Conservation (phyloP, 306 rosid species). For the Prunus dulcis region DNA sequence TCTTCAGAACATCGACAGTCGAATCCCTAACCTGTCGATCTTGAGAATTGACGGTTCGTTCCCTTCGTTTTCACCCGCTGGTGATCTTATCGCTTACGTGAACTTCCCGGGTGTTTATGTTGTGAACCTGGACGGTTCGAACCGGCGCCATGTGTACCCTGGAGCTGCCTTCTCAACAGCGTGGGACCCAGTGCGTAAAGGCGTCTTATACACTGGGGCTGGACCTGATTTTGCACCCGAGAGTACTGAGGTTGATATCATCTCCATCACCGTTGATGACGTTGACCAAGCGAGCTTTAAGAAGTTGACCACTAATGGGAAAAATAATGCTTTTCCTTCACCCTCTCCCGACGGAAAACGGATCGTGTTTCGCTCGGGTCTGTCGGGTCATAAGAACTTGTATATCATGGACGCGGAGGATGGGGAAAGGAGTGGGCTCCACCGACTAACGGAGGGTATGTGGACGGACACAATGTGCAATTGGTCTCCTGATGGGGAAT, state of each 20-base stretch:
- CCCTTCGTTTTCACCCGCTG: conserved; percentile 68
- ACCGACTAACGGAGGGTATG: conserved; percentile 54
- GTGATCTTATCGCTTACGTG: conserved; percentile 57
- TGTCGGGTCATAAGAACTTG: conserved; percentile 61
- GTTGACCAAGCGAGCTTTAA: conserved; percentile 18
- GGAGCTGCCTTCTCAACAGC: conserved; percentile 55
- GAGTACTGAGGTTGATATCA: conserved; percentile 54
- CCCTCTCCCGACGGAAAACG: conserved; percentile 72
- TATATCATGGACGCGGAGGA: conserved; percentile 65
- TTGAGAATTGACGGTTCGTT: conserved; percentile 66
- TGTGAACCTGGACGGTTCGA: conserved; percentile 66
- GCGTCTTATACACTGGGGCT: conserved; percentile 54
- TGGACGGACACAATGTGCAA: conserved; percentile 88
- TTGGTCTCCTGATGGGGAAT: conserved; percentile 86
- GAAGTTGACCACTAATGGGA: conserved; percentile 58
- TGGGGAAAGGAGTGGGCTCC: conserved; percentile 53
- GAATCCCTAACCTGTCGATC: conserved; percentile 47
- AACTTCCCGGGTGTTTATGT: conserved; percentile 63
- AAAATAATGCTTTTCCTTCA: conserved; percentile 83
- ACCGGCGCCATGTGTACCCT: conserved; percentile 41
- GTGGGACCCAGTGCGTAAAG: conserved; percentile 69
- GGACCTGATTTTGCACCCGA: conserved; percentile 66
- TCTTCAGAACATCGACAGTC: conserved; percentile 57
- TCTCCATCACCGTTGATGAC: conserved; percentile 52
- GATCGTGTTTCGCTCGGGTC: conserved; percentile 80